A percentile compares a stretch with the other conserved stretches of the same genome.
phyloP scores from a whole-genome alignment of 192 early-diverging fungal genomes.

The Geosiphon pyriformis region DNA sequence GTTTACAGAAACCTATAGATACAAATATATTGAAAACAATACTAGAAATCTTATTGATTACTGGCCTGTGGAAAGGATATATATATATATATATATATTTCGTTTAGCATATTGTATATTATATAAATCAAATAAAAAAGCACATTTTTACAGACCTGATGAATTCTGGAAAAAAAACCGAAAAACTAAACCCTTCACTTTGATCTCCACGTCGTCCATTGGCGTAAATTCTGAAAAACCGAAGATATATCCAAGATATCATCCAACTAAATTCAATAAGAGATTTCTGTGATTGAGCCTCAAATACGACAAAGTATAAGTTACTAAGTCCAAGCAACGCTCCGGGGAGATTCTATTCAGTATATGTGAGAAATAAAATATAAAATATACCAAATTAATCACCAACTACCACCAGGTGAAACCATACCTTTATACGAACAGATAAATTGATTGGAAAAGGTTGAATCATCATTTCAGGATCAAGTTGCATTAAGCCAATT shows the following conservation, averaged over 20 bases:
- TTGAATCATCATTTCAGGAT: conserved; percentile 78
- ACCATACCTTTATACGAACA: background rate
- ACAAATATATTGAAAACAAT: background rate
- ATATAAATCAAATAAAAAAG: background rate
- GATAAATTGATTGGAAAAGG: conserved; percentile 56
- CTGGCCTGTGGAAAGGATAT: background rate
- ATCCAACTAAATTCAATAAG: conserved; percentile 69
- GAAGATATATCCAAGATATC: conserved; percentile 74
- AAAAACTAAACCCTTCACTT: conserved; percentile 84
- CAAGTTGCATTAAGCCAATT: conserved; percentile 84
- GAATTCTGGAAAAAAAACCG: conserved; percentile 83
- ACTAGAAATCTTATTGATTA: background rate
- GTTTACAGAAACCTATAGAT: background rate
- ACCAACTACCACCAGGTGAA: background rate
- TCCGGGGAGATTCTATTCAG: conserved; percentile 42
- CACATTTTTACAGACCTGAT: conserved; percentile 43
- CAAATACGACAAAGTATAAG: conserved; percentile 39
- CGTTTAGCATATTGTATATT: background rate
- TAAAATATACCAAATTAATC: background rate
- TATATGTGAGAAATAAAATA: background rate
- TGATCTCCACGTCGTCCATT: conserved; percentile 79
- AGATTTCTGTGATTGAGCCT: conserved; percentile 53
- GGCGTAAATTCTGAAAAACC: conserved; percentile 70
- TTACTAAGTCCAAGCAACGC: conserved; percentile 37
- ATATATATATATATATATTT: background rate